Evolutionary conservation across 2,329 filamentous ascomycete genomes (phyloP).

Genomic region (Fusarium sp.): DNA sequence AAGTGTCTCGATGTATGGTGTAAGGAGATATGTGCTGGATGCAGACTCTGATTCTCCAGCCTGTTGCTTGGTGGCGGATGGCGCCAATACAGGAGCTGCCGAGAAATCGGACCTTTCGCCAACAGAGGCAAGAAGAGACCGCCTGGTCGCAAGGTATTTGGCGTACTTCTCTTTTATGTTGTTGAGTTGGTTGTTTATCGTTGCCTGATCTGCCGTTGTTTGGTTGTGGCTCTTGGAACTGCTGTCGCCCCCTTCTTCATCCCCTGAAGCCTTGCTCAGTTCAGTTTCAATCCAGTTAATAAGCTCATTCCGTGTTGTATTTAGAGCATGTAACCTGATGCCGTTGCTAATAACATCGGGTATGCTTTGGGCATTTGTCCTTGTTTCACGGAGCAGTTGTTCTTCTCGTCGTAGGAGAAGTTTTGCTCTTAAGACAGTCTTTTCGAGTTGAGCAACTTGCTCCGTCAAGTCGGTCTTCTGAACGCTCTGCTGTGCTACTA

Average conservation of each 20-base stretch:
- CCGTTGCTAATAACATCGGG: constrained; percentile 55
- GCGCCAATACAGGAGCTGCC: constrained; percentile 42
- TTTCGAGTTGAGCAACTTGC: constrained; percentile 67
- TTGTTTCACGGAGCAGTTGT: constrained; percentile 64
- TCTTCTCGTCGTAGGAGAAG: constrained; percentile 69
- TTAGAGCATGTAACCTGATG: constrained; percentile 66
- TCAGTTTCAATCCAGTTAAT: constrained; percentile 76
- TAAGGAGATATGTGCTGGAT: constrained; percentile 60
- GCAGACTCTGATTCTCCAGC: constrained; percentile 31
- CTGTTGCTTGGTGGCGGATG: constrained; percentile 19
- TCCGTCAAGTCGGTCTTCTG: constrained; percentile 60
- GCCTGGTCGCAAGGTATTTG: constrained; percentile 65
- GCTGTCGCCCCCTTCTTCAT: constrained; percentile 50
- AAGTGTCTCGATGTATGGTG: constrained; percentile 68
- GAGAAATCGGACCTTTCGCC: constrained; percentile 51
- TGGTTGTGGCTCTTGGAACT: constrained; percentile 42
- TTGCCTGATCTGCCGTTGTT: constrained; percentile 42
- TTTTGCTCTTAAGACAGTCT: constrained; percentile 70
- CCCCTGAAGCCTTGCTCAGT: constrained; percentile 64
- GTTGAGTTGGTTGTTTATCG: constrained; percentile 57
- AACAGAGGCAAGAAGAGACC: constrained; percentile 60
- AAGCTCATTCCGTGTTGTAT: constrained; percentile 68
- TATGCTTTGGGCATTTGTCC: constrained; percentile 54
- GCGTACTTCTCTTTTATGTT: constrained; percentile 67
- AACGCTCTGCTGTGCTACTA: constrained; percentile 58